Base-by-base conservation (phyloP, 331 rosid genomes). In the Saraca asoca region DNA sequence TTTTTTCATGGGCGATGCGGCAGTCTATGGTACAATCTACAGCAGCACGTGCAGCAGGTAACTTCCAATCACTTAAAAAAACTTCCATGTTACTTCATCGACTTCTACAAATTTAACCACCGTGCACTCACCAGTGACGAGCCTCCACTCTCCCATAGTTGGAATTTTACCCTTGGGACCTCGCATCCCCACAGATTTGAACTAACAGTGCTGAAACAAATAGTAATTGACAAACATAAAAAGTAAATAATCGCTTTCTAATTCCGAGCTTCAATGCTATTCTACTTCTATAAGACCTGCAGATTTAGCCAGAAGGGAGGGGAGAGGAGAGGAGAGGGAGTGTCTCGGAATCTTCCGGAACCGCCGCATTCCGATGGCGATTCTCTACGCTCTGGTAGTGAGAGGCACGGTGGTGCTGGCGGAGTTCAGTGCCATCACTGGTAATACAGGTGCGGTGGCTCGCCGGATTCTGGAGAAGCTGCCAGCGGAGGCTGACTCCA, bases 371-470 rank as follows among this genome's bases (percentile, higher is more conserved):
- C 41, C 69, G 43, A 94, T 94, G 99, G 99, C 99, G 76, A 94
- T 94, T 64, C 81, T 94, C 41, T 94, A 94, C 74, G 99, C 97
- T 38, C 74, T 86, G 74, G 99, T 90, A 62, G 97, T 95, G 37
- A 85, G 99, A 31, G 99, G 89, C 24, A 88, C 96, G 56, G 95
- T 94, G 64, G 91, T 94, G 10, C 68, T 94, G 58, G 84, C 97
- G 34, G 99, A 94, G 86, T 94, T 94, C 86, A 86, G 97, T 73
- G 99, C 97, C 68, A 96, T 87, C 14, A 76, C 92, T 13, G 99
- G 99, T 3, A 94, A 94, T 58, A 81, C 96, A 0, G 99, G 97
- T 57, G 95, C 97, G 5, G 95, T 94, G 69, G 87, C 91, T 35
- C 94, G 98, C 39, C 93, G 98, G 72, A 78, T 94, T 62, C 75